Percentiles rank a stretch among this genome's conserved stretches.
Conservation (phyloP, 192 early-diverging fungal genomes). For the Gonapodya prolifera region DNA sequence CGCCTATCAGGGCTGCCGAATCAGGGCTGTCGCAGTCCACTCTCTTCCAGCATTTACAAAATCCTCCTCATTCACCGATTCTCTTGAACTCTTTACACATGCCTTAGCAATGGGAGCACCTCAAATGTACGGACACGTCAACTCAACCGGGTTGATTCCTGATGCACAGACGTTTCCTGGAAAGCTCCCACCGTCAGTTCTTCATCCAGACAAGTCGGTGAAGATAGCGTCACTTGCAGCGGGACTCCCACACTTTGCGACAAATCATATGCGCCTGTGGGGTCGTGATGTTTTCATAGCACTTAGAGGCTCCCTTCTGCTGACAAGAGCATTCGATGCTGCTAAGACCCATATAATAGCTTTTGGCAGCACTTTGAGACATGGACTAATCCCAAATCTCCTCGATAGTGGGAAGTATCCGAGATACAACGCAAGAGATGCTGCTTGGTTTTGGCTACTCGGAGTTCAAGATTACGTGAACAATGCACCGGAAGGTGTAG, state of each 20-base stretch:
- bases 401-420: constrained; percentile 73
- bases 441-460: constrained; percentile 91
- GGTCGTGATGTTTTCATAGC: constrained; percentile 97
- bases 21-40: constrained; percentile 38
- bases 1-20: constrained; percentile 58
- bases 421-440: constrained; percentile 92
- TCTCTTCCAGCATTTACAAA: constrained; percentile 1
- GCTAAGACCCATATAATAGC: constrained; percentile 77
- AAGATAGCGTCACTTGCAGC: constrained; percentile 60
- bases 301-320: constrained; percentile 68
- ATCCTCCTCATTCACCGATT: background rate
- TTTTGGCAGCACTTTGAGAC: constrained; percentile 82
- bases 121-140: constrained; percentile 71
- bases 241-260: constrained; percentile 89
- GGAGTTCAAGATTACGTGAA: constrained; percentile 80
- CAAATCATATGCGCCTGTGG: constrained; percentile 89
- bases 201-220: constrained; percentile 2
- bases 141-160: constrained; percentile 73
- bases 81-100: constrained; percentile 49
- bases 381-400: constrained; percentile 94
- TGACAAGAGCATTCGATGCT: constrained; percentile 68
- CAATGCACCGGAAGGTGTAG: constrained; percentile 56
- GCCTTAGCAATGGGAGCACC: constrained; percentile 65
- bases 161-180: constrained; percentile 21
- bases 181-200: background rate